Base-by-base conservation (phyloP, 2,329 filamentous ascomycete genomes). In the Talaromyces sp. region DNA sequence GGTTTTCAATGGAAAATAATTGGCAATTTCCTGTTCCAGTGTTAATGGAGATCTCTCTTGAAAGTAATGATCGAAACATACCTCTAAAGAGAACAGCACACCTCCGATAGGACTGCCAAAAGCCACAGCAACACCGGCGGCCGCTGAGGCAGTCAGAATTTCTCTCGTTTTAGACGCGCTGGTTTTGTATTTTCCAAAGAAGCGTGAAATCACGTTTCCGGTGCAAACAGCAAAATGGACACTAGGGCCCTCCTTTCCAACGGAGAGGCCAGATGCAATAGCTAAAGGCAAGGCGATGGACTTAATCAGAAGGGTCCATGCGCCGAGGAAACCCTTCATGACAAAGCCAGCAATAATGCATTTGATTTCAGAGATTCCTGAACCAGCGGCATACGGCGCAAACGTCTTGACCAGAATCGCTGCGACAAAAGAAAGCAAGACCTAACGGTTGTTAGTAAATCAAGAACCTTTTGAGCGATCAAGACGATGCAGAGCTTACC, bases 201-300 rank as follows among this genome's bases (percentile, higher is more conserved):
- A 82, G 42, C 91, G 83, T 27, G 91, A 96, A 54, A 99, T 94
- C 58, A 99, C 93, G 71, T 96, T 97, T 52, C 94, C 94, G 0
- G 92, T 96, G 67, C 94, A 97, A 6, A 97, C 94, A 3, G 94
- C 94, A 69, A 97, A 99, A 73, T 99, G 94, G n/a, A 99, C 94
- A 73, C 92, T 97, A 0, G 94, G 94, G 0, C 94, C 94, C 76
- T 99, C 94, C 69, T 99, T 99, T 49, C 94, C 94, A 11, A 99
- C 91, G 0, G 91, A 96, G 20, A 99, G 77, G 2, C 94, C 94
- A 1, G 92, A 97, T 11, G 89, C 92, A 70, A 99, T 99, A 39
- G 93, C 90, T 40, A 99, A 79, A 1, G 94, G 94, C 43, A 99
- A 78, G 20, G 89, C 90, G 50, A 97, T 84, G 0, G 91, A 96